Conservation (phyloP, 768 basidiomycete species). For the Panaeolus cyanescens region DNA sequence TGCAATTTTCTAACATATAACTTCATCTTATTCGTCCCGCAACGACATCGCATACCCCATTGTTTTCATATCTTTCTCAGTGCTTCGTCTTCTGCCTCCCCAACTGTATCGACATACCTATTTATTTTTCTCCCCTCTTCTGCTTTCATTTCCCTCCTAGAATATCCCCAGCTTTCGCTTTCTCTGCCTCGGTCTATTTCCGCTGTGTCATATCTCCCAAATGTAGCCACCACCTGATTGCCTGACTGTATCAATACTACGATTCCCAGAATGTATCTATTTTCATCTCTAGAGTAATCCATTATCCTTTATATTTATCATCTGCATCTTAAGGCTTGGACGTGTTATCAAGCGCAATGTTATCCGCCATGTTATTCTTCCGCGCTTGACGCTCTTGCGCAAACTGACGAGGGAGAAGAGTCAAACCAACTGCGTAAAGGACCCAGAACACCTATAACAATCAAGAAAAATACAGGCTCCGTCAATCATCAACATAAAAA, state of each 20-base stretch:
- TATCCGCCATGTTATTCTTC: constrained; percentile 18
- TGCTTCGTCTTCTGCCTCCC: constrained; percentile 5
- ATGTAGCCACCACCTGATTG: constrained; percentile 14
- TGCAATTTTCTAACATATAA: constrained; percentile 1
- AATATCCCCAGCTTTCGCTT: constrained; percentile 9
- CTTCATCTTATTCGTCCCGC: constrained; percentile 6
- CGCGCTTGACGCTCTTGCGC: constrained; percentile 35
- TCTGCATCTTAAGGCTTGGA: constrained; percentile 4
- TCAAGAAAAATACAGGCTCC: constrained; percentile 4
- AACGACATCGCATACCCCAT: constrained; percentile 12
- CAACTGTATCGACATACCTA: constrained; percentile 21
- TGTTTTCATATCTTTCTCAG: constrained; percentile 12
- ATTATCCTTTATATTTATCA: constrained; percentile 7
- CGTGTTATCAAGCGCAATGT: constrained; percentile 8
- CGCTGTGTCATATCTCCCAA: constrained; percentile 10
- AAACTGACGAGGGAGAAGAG: constrained; percentile 47
- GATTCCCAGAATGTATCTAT: constrained; percentile 21
- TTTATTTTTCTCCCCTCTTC: constrained; percentile 9
- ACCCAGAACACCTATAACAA: constrained; percentile 46
- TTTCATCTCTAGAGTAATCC: constrained; percentile 9
- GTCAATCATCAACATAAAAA: background rate
- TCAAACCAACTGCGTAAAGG: constrained; percentile 42
- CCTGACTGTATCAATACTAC: constrained; percentile 23
- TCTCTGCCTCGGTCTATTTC: constrained; percentile 6
- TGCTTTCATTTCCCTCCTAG: constrained; percentile 9